phyloP scores from a whole-genome alignment of 2,329 filamentous ascomycete genomes.

The Beauveria scarabaeidicola region DNA sequence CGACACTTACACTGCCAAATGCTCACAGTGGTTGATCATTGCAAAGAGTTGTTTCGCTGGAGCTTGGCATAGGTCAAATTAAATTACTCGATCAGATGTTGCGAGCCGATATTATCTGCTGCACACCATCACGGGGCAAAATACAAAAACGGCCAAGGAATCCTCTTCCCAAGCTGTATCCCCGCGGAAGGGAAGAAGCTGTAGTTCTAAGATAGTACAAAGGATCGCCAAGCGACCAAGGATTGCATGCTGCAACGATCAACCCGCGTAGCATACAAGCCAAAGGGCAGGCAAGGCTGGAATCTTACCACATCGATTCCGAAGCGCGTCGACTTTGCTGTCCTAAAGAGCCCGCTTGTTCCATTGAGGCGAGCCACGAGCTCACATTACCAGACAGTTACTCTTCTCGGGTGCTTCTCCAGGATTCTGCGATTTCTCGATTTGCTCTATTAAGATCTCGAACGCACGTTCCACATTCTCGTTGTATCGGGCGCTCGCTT shows the following conservation, averaged over 20 bases:
- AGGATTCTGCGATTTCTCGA: conserved; percentile 90
- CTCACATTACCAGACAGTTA: conserved; percentile 81
- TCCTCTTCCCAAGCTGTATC: not conserved
- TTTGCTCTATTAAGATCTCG: conserved; percentile 86
- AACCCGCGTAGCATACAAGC: not conserved
- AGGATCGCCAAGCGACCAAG: not conserved
- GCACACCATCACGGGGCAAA: not conserved
- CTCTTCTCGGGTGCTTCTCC: conserved; percentile 70
- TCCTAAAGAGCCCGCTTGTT: not conserved
- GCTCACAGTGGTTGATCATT: not conserved
- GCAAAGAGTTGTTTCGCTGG: not conserved
- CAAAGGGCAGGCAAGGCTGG: not conserved
- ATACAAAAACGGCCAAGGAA: not conserved
- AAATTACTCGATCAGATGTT: not conserved
- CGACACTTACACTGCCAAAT: not conserved
- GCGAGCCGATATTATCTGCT: not conserved
- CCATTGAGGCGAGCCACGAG: not conserved
- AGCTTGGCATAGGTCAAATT: not conserved
- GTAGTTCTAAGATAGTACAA: not conserved
- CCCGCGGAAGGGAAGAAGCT: not conserved
- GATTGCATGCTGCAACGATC: not conserved
- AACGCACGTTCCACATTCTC: conserved; percentile 91
- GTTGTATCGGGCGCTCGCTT: conserved; percentile 89
- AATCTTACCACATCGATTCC: not conserved
- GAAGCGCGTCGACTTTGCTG: not conserved